phyloP scores from a whole-genome alignment of 108 stramenopile genomes.

The Pseudonitzschia multiseries region DNA sequence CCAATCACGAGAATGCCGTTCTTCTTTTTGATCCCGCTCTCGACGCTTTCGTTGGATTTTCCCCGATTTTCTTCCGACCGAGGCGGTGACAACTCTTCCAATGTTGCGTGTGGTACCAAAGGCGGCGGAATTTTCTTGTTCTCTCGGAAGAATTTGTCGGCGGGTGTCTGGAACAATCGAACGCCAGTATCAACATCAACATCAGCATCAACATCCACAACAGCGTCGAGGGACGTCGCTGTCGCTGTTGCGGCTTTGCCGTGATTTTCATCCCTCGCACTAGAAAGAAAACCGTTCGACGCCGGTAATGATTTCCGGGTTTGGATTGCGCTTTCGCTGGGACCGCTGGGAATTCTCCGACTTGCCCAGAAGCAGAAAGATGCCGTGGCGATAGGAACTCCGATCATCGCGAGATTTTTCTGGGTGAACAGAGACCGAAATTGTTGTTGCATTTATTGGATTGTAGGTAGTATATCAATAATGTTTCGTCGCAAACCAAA shows the following conservation, averaged over 20 bases:
- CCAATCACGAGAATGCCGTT: slow-evolving; percentile 71
- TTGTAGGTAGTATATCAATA: too few species aligned
- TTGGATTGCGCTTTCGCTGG: neutral
- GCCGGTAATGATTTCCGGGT: too few species aligned
- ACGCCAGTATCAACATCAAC: neutral
- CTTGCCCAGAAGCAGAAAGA: slow-evolving; percentile 10
- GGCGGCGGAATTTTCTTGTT: slow-evolving; percentile 47
- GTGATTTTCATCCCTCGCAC: neutral
- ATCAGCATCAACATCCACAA: neutral
- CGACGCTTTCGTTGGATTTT: neutral
- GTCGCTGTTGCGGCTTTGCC: neutral
- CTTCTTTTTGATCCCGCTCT: neutral
- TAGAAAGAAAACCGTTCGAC: too few species aligned
- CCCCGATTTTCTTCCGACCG: neutral
- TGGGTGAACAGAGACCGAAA: too few species aligned
- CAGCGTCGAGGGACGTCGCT: neutral
- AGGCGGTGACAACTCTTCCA: slow-evolving; percentile 19
- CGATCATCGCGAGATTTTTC: slow-evolving; percentile 2
- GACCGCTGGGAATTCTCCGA: neutral
- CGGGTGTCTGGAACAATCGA: slow-evolving; percentile 37
- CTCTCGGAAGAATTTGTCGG: slow-evolving; percentile 48
- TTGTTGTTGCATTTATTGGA: too few species aligned
- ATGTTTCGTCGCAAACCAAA: too few species aligned
- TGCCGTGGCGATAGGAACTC: neutral
- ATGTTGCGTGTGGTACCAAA: slow-evolving; percentile 11